Base-by-base conservation (phyloP, 371 early-diverging fungal genomes). In the Mucor piriformis region DNA sequence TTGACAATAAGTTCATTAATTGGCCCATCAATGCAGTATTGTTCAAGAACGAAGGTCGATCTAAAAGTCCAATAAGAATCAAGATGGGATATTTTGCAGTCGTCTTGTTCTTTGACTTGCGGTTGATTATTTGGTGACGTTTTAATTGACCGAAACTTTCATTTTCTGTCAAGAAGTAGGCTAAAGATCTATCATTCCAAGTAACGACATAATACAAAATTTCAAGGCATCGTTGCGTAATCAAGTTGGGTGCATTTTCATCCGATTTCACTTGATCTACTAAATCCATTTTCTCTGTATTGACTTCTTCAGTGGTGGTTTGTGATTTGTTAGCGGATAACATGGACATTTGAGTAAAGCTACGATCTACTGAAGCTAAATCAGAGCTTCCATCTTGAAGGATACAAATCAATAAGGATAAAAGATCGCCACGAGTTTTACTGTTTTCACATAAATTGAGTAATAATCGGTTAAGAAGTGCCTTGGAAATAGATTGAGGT, bases 401-500 rank as follows among this genome's bases (percentile, higher is more conserved):
- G 29, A 96, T 85, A 21, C 90, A 89, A 20, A 98, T 75, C 40
- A 98, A 68, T 35, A 97, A 74, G 1, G 90, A 85, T 11, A 97
- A 76, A 1, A 97, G 65, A 55, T 98, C 97, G 3, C 80, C 62
- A 4, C 97, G 83, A 0, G 95, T 91, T 60, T 86, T 87, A 59
- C 83, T 86, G 71, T 96, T 96, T 70, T 96, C 95, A 64, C 94
- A 92, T 1, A 98, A 83, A 69, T 93, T 94, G 49, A 89, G 81
- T 38, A 98, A 66, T 7, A 95, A 60, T 47, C 86, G 79, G 59
- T 85, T 84, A 23, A 95, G 68, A 34, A 89, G 76, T 20, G 84
- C 74, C 63, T 90, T 92, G n/a, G 83, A 82, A 23, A 88, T 77
- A 0, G 88, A 82, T 59, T 92, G 90, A 4, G 92, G 92, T 6